These are phyloP conservation scores for Meredithiella fracta DNA, from an alignment of 2,329 filamentous ascomycete genomes.

Conservation along the genomic window DNA sequence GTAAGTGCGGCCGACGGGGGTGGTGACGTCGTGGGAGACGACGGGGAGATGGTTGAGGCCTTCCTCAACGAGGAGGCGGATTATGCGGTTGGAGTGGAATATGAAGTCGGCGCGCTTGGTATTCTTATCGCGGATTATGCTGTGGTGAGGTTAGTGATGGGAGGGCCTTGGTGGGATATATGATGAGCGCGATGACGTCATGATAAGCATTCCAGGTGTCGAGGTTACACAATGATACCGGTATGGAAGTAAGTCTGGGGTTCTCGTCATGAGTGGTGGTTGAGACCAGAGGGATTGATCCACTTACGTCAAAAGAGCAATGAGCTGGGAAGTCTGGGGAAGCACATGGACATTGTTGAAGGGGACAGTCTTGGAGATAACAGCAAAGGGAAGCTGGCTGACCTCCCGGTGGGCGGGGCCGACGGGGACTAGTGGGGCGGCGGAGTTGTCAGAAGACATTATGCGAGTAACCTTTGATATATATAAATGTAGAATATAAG, in stretches of 20 bases:
- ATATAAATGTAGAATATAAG: too few species aligned
- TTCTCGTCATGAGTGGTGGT: too few species aligned
- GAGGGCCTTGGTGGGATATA: neutral
- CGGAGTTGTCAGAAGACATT: slow-evolving; percentile 1
- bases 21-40: slow-evolving; percentile 74
- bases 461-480: too few species aligned
- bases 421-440: slow-evolving; percentile 33
- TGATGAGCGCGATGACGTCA: neutral
- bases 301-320: slow-evolving; percentile 89
- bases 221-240: neutral
- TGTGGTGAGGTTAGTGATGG: slow-evolving; percentile 24
- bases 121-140: slow-evolving; percentile 85
- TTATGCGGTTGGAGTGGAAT: slow-evolving; percentile 97
- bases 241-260: too few species aligned
- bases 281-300: too few species aligned
- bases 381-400: slow-evolving; percentile 68
- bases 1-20: slow-evolving; percentile 77
- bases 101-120: slow-evolving; percentile 94
- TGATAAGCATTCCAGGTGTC: neutral
- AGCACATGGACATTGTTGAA: slow-evolving; percentile 82
- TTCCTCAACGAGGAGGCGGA: slow-evolving; percentile 89
- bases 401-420: slow-evolving; percentile 65
- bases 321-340: slow-evolving; percentile 87
- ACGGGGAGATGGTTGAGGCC: slow-evolving; percentile 92
- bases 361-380: slow-evolving; percentile 66